Percentiles rank a stretch among this genome's conserved stretches.
phyloP scores from a whole-genome alignment of 169 alveolate species.

The Cryptosporidium ryanae region DNA sequence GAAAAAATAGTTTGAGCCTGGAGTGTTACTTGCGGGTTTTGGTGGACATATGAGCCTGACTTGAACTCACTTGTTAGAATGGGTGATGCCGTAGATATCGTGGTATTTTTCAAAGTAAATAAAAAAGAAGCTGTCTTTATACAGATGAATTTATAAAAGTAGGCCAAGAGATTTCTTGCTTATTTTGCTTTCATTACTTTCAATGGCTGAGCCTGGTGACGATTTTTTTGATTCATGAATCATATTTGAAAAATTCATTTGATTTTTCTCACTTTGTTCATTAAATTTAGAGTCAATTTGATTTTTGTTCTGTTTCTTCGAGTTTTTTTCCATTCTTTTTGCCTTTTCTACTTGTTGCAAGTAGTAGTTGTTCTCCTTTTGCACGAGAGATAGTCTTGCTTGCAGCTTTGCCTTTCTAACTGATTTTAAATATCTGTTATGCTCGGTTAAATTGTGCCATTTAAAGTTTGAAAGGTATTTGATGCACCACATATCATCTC shows the following conservation, averaged over 20 bases:
- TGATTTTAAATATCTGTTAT: conserved; percentile 81
- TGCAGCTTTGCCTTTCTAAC: conserved; percentile 83
- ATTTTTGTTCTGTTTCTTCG: background rate
- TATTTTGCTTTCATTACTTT: conserved; percentile 65
- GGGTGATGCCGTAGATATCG: too few relatives aligned
- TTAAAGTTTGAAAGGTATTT: conserved; percentile 89
- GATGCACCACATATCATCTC: conserved; percentile 92
- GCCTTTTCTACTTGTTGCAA: conserved; percentile 80
- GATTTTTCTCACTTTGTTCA: background rate
- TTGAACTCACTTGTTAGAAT: too few relatives aligned
- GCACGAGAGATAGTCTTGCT: conserved; percentile 79
- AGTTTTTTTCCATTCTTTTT: conserved; percentile 13
- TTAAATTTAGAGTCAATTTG: background rate
- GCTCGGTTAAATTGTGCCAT: conserved; percentile 88
- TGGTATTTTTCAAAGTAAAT: too few relatives aligned
- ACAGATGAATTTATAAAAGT: background rate
- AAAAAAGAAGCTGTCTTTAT: too few relatives aligned
- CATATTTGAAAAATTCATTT: background rate
- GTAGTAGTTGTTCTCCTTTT: conserved; percentile 82
- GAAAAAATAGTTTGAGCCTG: too few relatives aligned
- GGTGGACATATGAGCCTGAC: too few relatives aligned
- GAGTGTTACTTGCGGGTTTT: too few relatives aligned
- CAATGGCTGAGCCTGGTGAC: background rate
- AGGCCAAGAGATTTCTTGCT: conserved; percentile 24
- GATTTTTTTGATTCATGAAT: too few relatives aligned